Evolutionary conservation across 352 stramenopile species (phyloP), one percentile per base, ranked within the genome.

Genomic region (Globisporangium rhizosaccharum): DNA sequence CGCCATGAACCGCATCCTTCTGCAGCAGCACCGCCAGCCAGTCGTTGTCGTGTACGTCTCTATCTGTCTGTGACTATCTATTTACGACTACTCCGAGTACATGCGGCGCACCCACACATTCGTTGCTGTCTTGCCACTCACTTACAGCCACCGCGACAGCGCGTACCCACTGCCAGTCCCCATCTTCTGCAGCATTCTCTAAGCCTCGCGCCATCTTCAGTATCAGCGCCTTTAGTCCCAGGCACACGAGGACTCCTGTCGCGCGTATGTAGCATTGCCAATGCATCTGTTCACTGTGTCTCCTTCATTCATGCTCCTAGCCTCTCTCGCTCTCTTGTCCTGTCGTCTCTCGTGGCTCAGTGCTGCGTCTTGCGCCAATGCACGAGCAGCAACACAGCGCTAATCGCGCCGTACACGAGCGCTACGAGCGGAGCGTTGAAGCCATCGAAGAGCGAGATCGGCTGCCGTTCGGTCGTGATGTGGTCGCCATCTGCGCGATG

Each of bases 381-480:
- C 58, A 83, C 73, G 12, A 64, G 63, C 48, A 87, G 57, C 0
- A 66, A 64, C 2, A 76, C 30, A 4, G 71, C 60, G 23, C 76
- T 62, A 25, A 86, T 65, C 2, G 76, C 50, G 11, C 78, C 76
- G 53, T 94, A 94, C 8, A 79, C 68, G 55, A 70, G 53, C 15
- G 75, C 68, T 41, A 92, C 82, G 20, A 94, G 68, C 46, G 75
- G 73, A 12, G 58, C 64, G 59, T 76, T 75, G 46, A 94, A 91
- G 17, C 84, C 84, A 25, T 85, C 65, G 23, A 82, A 65, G 17
- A 90, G 52, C 23, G 78, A 85, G 61, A 92, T 92, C 4, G 84
- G 84, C 49, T 90, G 66, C n/a, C 77, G 66, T 4, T 82, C 67
- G 17, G 89, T 62, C 46, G 78, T 67, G 61, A 87, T 80, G 37